Evolutionary conservation across 129 eudicot species (phyloP).

Genomic region (Flaveria linearis): DNA sequence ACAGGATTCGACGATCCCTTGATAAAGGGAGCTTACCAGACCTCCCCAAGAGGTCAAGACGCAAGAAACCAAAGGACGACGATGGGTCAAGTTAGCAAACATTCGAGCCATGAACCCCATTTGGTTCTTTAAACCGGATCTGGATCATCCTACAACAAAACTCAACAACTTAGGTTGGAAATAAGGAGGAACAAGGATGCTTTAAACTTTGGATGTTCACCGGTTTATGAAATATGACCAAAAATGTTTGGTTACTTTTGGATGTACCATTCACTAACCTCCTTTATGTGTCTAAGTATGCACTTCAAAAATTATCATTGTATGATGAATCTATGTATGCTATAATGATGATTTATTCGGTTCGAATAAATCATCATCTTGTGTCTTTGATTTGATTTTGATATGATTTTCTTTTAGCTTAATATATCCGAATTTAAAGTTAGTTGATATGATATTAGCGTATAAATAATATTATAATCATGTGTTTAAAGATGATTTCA

Average conservation of each 20-base stretch:
- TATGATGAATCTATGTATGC: slow-evolving; percentile 24
- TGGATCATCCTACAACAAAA: slow-evolving; percentile 26
- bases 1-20: slow-evolving; percentile 20
- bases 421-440: no score
- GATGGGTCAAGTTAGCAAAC: slow-evolving; percentile 32
- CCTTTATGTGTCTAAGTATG: slow-evolving; percentile 1
- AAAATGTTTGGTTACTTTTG: slow-evolving; percentile 13
- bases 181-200: slow-evolving; percentile 2
- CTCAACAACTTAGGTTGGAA: slow-evolving; percentile 18
- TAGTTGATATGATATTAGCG: no score
- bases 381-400: no score
- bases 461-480: no score
- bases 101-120: slow-evolving; percentile 13
- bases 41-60: slow-evolving; percentile 31
- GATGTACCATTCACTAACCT: background rate
- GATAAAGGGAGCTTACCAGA: slow-evolving; percentile 32
- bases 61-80: slow-evolving; percentile 32
- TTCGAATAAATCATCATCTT: background rate
- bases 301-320: slow-evolving; percentile 9
- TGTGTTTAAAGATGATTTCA: no score
- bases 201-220: slow-evolving; percentile 9
- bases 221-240: slow-evolving; percentile 17
- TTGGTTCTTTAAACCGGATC: slow-evolving; percentile 12
- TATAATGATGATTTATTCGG: slow-evolving; percentile 20
- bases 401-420: no score